A percentile compares a stretch with the other conserved stretches of the same genome.
These are phyloP conservation scores for Letharia columbiana DNA, from an alignment of 495 filamentous ascomycete species.

Conservation along the genomic window DNA sequence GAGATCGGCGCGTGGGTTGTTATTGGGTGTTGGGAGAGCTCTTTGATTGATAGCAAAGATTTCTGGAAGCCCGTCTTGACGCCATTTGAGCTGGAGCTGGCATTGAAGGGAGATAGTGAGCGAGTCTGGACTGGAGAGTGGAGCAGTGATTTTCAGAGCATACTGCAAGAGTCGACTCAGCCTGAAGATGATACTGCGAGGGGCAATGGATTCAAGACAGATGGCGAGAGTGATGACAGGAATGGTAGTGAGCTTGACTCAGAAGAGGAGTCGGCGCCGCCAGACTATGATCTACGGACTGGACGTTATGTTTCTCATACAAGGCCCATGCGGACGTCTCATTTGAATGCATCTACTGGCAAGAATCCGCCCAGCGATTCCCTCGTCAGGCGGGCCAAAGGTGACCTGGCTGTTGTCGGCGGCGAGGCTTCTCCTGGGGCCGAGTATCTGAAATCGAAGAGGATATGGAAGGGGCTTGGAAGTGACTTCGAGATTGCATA, in stretches of 20 bases:
- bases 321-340: conserved; percentile 59
- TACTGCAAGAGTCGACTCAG: conserved; percentile 33
- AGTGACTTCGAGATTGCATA: conserved; percentile 71
- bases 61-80: conserved; percentile 85
- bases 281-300: conserved; percentile 86
- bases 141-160: conserved; percentile 62
- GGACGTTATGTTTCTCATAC: conserved; percentile 77
- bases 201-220: conserved; percentile 17
- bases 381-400: conserved; percentile 53
- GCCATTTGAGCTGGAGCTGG: conserved; percentile 78
- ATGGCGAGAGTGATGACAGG: conserved; percentile 22
- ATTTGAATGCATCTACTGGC: conserved; percentile 31
- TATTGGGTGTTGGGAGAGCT: conserved; percentile 96
- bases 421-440: conserved; percentile 83
- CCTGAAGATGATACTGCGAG: conserved; percentile 13
- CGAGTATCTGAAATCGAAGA: conserved; percentile 69
- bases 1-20: conserved; percentile 96
- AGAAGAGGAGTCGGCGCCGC: conserved; percentile 62
- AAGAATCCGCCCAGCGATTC: conserved; percentile 32
- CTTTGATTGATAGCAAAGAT: conserved; percentile 72
- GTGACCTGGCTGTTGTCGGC: conserved; percentile 67
- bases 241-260: conserved; percentile 40
- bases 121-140: conserved; percentile 71
- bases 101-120: conserved; percentile 57
- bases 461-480: conserved; percentile 88